Base-by-base conservation (phyloP, 2,329 filamentous ascomycete species). In the Emericellopsis atlantica region DNA sequence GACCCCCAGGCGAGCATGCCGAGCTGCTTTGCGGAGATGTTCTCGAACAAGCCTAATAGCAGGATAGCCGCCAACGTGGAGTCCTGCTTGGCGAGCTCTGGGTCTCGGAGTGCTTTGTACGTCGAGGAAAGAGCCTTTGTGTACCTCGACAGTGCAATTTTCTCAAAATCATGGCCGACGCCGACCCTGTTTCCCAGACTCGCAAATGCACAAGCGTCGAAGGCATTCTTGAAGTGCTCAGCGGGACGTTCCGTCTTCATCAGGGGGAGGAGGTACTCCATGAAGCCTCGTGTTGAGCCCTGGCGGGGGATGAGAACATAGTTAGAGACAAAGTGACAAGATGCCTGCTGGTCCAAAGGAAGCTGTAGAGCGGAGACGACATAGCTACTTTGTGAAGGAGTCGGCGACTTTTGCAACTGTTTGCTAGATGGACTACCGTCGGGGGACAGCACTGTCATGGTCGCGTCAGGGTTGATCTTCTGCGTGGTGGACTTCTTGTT, bases 1-100 rank as follows among this genome's bases (percentile, higher is more conserved):
- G 74, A 75, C 4, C 73, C 74, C 76, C 76, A 81, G 2, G 74
- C 73, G 42, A 70, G 59, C 51, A 70, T 69, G 29, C 67, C 71
- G 39, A 72, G 57, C 40, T 72, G 66, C 43, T 67, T 70, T 11
- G 72, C 69, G 1, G 69, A 69, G 36, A 79, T 76, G 42, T 67
- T 74, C 57, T 81, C 77, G 45, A 76, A 81, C 18, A 79, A 59
- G 0, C 75, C 72, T 22, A 81, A 53, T 43, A 81, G 57, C 26
- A 81, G 56, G 14, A 81, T 74, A 1, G 76, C 66, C 2, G 72
- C 76, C 11, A 81, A 50, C 0, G 76, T 79, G 11, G 65, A 63
- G 50, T 81, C 77, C n/a, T 67, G 59, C 44, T 62, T 69, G 40
- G 69, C 67, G 40, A 58, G 52, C 12, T 59, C 60, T 0, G 70